Evolutionary conservation across 2,329 filamentous ascomycete species (phyloP).

Genomic region (Septoria petroselini): DNA sequence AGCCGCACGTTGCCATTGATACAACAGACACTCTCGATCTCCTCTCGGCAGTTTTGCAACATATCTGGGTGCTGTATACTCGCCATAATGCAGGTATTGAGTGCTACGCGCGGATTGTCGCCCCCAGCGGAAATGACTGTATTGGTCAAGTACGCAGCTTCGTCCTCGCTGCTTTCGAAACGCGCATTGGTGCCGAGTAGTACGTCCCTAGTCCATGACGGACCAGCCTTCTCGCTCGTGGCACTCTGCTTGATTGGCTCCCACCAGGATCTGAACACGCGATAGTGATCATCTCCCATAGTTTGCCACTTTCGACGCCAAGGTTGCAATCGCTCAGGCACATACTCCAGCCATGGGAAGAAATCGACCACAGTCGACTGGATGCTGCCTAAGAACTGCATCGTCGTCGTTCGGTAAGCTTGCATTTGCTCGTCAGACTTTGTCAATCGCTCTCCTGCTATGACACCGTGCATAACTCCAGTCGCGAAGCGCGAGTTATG

Average conservation of each 20-base stretch:
- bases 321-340: slow-evolving; percentile 8
- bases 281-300: slow-evolving; percentile 7
- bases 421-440: slow-evolving; percentile 14
- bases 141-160: slow-evolving; percentile 16
- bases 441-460: slow-evolving; percentile 8
- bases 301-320: slow-evolving; percentile 12
- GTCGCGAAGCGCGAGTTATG: slow-evolving; percentile 16
- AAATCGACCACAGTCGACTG: slow-evolving; percentile 16
- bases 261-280: slow-evolving; percentile 17
- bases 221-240: neutral
- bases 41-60: slow-evolving; percentile 1
- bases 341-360: slow-evolving; percentile 13
- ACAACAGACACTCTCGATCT: slow-evolving; percentile 9
- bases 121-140: slow-evolving; percentile 19
- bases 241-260: slow-evolving; percentile 8
- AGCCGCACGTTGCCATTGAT: neutral
- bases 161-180: slow-evolving; percentile 15
- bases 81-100: slow-evolving; percentile 20
- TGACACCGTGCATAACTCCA: slow-evolving; percentile 17
- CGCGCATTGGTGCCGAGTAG: slow-evolving; percentile 9
- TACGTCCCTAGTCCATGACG: slow-evolving; percentile 13
- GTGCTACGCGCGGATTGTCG: slow-evolving; percentile 18
- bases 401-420: slow-evolving; percentile 14
- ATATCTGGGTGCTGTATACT: slow-evolving; percentile 6
- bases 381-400: slow-evolving; percentile 14